These are phyloP conservation scores for Leucocoprinus sp. DNA, from an alignment of 768 basidiomycete species.

Conservation along the genomic window DNA sequence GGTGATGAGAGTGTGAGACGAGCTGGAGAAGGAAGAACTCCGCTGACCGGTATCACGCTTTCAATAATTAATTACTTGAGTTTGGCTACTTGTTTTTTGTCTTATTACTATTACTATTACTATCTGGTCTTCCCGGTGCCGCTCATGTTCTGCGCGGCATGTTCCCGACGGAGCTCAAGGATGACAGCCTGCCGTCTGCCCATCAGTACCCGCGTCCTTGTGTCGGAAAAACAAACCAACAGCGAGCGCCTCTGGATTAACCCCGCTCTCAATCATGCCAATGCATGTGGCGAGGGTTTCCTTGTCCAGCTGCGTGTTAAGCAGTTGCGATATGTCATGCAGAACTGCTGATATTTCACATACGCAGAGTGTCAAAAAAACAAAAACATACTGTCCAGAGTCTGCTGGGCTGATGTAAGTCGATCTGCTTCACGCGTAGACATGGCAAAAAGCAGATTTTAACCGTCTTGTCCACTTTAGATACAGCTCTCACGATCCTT, in stretches of 20 bases:
- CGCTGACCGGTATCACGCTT: conserved; percentile 15
- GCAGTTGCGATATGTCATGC: conserved; percentile 78
- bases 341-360: conserved; percentile 45
- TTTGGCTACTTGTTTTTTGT: neutral
- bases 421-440: conserved; percentile 52
- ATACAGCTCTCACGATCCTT: neutral
- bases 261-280: conserved; percentile 86
- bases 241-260: conserved; percentile 87
- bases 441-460: conserved; percentile 20
- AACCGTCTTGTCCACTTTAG: neutral
- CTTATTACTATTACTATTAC: too few species aligned
- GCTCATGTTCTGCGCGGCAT: conserved; percentile 25
- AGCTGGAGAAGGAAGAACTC: conserved; percentile 13
- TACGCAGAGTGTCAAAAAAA: neutral
- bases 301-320: conserved; percentile 84
- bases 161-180: conserved; percentile 75
- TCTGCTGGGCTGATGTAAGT: conserved; percentile 57
- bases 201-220: conserved; percentile 7
- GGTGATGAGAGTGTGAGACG: neutral
- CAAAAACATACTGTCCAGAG: conserved; percentile 52
- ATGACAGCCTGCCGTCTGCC: conserved; percentile 59
- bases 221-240: conserved; percentile 33
- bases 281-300: conserved; percentile 90
- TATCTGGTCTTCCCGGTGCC: conserved; percentile 4
- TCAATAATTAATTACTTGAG: conserved; percentile 5